Base-by-base conservation (phyloP, 2,329 filamentous ascomycete species). In the Aspergillus novoparasiticus region DNA sequence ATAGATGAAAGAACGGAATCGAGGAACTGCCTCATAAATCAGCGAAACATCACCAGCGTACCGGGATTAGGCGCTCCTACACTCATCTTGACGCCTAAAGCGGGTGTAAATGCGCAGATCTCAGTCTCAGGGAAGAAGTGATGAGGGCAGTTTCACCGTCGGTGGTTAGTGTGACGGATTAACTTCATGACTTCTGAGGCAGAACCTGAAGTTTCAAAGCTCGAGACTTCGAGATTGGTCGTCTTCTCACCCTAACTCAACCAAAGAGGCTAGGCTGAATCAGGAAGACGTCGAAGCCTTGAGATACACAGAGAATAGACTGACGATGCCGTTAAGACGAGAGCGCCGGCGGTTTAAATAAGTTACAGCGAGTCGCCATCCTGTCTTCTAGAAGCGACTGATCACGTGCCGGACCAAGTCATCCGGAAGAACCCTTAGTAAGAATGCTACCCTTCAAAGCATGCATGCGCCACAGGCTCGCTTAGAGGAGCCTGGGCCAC, bases 1-100 rank as follows among this genome's bases (percentile, higher is more conserved):
- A 84, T 81, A 45, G 82, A 84, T 62, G 81, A 80, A 64, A 85
- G 78, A 45, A 84, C 79, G 26, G 82, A 84, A 69, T 82, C 82
- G 62, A 85, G 78, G 66, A 84, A 83, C 81, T 83, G 63, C 30
- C 14, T 48, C 41, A 50, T 57, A 51, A 50, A 62, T 77, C 56
- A 76, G 73, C 28, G 19, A 60, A 51, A 60, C 32, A 28, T 32
- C 21, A 46, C 58, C n/a, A 59, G 55, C 9, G 30, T 8, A 14
- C 36, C 39, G 26, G 19, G 16, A 28, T 43, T 19, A 61, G 51
- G 30, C 36, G 19, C 30, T 61, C 73, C 64, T 74, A 81, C 79
- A 74, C 78, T 81, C 78, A 80, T 81, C 23, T 57, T 72, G 69
- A 34, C 26, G 30, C 23, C 30, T 51, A 4, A 28, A 30, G 23